These are phyloP conservation scores for Aspergillus sp. DNA, from an alignment of 2,329 filamentous ascomycete species.

Conservation along the genomic window DNA sequence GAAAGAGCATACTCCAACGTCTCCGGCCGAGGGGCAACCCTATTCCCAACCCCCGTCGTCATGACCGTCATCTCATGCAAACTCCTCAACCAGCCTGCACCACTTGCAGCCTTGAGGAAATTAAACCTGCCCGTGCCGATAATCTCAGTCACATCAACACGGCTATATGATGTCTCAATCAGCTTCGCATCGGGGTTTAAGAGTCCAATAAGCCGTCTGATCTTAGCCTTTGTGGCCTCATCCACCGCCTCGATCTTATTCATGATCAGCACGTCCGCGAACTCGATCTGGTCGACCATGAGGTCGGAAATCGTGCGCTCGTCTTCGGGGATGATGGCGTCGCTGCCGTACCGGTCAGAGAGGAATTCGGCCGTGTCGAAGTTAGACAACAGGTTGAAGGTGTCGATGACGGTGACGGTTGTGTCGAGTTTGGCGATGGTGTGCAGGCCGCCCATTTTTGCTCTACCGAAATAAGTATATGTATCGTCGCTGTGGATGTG, in stretches of 20 bases:
- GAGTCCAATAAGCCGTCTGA: constrained; percentile 56
- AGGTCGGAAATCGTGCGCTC: constrained; percentile 73
- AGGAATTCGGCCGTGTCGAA: constrained; percentile 70
- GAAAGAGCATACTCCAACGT: constrained; percentile 57
- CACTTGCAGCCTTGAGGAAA: constrained; percentile 62
- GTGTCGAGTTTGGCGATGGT: constrained; percentile 68
- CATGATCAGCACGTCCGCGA: constrained; percentile 70
- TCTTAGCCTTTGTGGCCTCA: constrained; percentile 45
- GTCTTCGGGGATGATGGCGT: constrained; percentile 65
- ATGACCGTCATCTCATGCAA: constrained; percentile 66
- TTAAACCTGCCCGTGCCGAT: constrained; percentile 67
- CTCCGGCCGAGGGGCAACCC: constrained; percentile 66
- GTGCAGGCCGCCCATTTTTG: constrained; percentile 62
- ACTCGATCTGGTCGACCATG: constrained; percentile 76
- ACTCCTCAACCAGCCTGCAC: constrained; percentile 69
- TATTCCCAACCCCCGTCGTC: constrained; percentile 55
- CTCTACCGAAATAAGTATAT: constrained; percentile 28
- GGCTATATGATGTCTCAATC: constrained; percentile 59
- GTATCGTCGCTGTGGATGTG: constrained; percentile 3
- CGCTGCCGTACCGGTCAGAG: constrained; percentile 58
- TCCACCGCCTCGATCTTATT: constrained; percentile 70
- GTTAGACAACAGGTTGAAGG: constrained; percentile 70
- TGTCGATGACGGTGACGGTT: constrained; percentile 70
- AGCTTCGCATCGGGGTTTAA: constrained; percentile 68
- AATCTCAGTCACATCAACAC: constrained; percentile 62